These are phyloP conservation scores for Escovopsis sp. DNA, from an alignment of 2,329 filamentous ascomycete species.

Conservation along the genomic window DNA sequence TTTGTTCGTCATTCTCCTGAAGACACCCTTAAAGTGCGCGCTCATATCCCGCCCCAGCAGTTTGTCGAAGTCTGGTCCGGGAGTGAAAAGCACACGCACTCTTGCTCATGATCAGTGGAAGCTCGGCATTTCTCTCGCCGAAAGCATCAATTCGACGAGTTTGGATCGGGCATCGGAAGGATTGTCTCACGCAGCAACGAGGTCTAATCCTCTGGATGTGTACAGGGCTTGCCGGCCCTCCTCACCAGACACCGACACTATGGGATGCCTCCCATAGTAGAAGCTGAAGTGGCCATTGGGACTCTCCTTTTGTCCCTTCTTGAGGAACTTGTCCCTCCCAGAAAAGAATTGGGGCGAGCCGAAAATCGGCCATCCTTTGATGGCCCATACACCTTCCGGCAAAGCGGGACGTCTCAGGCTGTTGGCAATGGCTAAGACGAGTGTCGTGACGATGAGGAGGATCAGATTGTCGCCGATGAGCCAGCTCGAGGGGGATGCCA, in stretches of 20 bases:
- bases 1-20: conserved; percentile 22
- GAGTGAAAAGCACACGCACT: conserved; percentile 18
- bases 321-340: conserved; percentile 28
- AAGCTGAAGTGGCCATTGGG: conserved; percentile 32
- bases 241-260: conserved; percentile 30
- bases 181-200: conserved; percentile 24
- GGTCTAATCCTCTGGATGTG: conserved; percentile 28
- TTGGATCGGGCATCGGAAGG: neutral
- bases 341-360: conserved; percentile 33
- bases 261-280: conserved; percentile 28
- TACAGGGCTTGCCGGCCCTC: conserved; percentile 28
- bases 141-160: neutral
- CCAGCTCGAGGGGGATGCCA: conserved; percentile 5
- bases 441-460: conserved; percentile 2
- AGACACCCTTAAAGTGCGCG: conserved; percentile 13
- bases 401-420: conserved; percentile 9
- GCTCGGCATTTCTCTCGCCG: too few species aligned
- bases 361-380: conserved; percentile 24
- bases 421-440: conserved; percentile 2
- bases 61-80: conserved; percentile 12
- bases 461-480: conserved; percentile 1
- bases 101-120: conserved; percentile 4
- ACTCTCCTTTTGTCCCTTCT: conserved; percentile 15
- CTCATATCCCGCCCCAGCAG: conserved; percentile 11
- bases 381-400: conserved; percentile 10